Conservation (phyloP, 257 asterid genomes). For the Anisodus acutangulus region DNA sequence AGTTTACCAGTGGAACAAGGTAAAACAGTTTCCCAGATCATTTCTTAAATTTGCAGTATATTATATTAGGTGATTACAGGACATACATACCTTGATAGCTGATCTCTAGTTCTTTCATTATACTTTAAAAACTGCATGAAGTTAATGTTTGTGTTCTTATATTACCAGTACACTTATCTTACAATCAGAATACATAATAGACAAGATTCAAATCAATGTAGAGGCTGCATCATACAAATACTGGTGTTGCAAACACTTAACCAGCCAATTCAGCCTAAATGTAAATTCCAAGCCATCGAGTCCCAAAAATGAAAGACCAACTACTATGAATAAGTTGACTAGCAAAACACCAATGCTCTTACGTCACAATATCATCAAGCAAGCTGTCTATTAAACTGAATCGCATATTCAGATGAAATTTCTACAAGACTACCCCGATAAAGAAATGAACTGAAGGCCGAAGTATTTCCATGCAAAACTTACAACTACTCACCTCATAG, state of each 20-base stretch:
- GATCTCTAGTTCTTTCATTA: neutral
- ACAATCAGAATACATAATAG: neutral
- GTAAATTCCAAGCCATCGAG: neutral
- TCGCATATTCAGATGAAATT: neutral
- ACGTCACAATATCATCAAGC: neutral
- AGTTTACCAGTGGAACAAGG: neutral
- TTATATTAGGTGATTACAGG: neutral
- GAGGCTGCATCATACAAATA: neutral
- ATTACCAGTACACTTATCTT: neutral
- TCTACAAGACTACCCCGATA: neutral
- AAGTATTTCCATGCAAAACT: neutral
- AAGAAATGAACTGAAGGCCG: neutral
- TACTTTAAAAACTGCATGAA: neutral
- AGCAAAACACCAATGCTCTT: neutral
- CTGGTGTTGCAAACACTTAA: neutral
- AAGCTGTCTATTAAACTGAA: constrained; percentile 2
- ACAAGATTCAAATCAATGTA: neutral
- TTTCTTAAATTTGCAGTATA: neutral
- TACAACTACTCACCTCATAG: neutral
- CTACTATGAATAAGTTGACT: neutral
- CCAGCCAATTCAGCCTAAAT: neutral
- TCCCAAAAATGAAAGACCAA: neutral
- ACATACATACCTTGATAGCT: neutral
- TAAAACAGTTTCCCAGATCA: neutral
- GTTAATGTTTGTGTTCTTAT: neutral